Evolutionary conservation across 768 basidiomycete genomes (phyloP), one percentile per base, ranked within the genome.

Genomic region (Serendipita sp.): DNA sequence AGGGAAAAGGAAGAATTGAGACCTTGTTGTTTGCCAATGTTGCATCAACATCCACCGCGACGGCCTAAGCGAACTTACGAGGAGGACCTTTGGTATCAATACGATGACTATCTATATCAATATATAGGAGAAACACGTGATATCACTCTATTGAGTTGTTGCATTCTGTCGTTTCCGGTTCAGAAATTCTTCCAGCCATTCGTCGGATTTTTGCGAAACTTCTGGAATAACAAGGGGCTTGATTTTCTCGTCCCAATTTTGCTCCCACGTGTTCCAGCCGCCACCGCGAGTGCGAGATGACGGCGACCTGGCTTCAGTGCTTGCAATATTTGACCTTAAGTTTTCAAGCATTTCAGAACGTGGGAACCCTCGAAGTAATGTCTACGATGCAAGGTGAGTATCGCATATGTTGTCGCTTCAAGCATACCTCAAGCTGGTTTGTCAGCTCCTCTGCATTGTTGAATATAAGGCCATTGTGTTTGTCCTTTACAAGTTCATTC

Each of bases 1-100:
- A 95, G 73, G 91, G 91, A 16, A 81, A 82, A 67, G 90, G 91
- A 0, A 79, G 88, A 62, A 76, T 97, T 44, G 95, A 97, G 74
- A 94, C 92, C 0, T 66, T 74, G n/a, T 67, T 64, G 50, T 67
- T 70, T 31, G 55, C 63, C 27, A 53, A 33, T 66, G 79, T 87
- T 46, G 85, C 85, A 1, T 85, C 81, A 3, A 80, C 82, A 27
- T 27, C 62, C 2, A 66, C 65, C 3, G 46, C 64, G 27, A 13
- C 62, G 4, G 53, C 46, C 44, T 64, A 31, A 29, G n/a, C 8
- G n/a, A 37, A 1, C 8, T 5, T 33, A 11, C 36, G n/a, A 31
- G 23, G 23, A 23, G 23, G 23, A 23, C 23, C 23, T 23, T 23
- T 37, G 58, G 13, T 37, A 31, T 60, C 36, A 18, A 50, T 50